A percentile compares a stretch with the other conserved stretches of the same genome.
Evolutionary conservation across 495 filamentous ascomycete genomes (phyloP).

Genomic region (Talaromyces borbonicus): DNA sequence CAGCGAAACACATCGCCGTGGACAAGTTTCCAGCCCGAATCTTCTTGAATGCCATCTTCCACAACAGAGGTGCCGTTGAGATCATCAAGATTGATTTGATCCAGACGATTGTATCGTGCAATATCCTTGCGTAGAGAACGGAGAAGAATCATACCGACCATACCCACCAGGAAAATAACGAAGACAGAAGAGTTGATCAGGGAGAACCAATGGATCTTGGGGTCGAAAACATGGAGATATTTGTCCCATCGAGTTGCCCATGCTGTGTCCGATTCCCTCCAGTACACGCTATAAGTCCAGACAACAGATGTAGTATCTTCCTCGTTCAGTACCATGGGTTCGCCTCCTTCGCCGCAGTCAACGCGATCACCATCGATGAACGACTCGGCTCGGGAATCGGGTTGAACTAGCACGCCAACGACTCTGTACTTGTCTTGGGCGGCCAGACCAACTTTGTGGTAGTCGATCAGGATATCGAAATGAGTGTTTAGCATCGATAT

Average conservation of each 20-base stretch:
- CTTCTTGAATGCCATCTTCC: conserved; percentile 93
- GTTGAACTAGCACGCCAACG: conserved; percentile 82
- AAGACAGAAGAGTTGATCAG: conserved; percentile 91
- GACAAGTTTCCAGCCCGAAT: conserved; percentile 97
- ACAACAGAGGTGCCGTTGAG: conserved; percentile 62
- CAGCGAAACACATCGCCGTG: conserved; percentile 96
- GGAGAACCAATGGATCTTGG: conserved; percentile 97
- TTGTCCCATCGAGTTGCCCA: conserved; percentile 99
- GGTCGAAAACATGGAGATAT: conserved; percentile 90
- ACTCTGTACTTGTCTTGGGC: conserved; percentile 62
- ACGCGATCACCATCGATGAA: conserved; percentile 42
- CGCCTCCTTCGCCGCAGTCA: conserved; percentile 46
- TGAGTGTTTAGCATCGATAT: conserved; percentile 74
- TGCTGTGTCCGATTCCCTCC: conserved; percentile 64
- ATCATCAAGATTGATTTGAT: conserved; percentile 78
- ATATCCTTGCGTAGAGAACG: conserved; percentile 89
- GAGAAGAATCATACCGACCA: conserved; percentile 80
- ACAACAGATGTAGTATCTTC: conserved; percentile 58
- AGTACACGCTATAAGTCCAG: conserved; percentile 88
- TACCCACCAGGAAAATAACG: conserved; percentile 80
- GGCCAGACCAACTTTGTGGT: conserved; percentile 54
- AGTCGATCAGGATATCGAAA: conserved; percentile 89
- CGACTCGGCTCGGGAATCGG: conserved; percentile 57
- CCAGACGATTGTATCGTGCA: conserved; percentile 86
- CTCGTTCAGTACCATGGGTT: conserved; percentile 52